These are phyloP conservation scores for Teunomyces kruisii DNA, from an alignment of 805 yeast species.

Conservation along the genomic window DNA sequence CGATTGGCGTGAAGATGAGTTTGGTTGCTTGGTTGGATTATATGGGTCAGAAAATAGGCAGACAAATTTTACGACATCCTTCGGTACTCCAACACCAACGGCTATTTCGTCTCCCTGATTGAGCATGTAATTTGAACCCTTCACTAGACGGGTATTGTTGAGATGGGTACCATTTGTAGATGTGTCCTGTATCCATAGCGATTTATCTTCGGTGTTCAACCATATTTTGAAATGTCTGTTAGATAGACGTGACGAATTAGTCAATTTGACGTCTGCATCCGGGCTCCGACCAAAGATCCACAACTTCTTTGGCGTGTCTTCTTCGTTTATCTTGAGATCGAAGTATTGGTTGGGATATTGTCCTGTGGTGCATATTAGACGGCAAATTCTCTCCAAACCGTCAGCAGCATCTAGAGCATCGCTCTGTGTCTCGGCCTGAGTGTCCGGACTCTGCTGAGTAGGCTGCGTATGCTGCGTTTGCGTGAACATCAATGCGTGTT, in stretches of 20 bases:
- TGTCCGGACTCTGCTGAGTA: slow-evolving; percentile 5
- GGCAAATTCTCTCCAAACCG: slow-evolving; percentile 43
- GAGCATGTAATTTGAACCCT: slow-evolving; percentile 75
- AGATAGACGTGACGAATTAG: slow-evolving; percentile 61
- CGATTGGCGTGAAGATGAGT: slow-evolving; percentile 18
- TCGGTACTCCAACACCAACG: slow-evolving; percentile 81
- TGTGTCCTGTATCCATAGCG: slow-evolving; percentile 64
- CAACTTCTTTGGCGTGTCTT: slow-evolving; percentile 22
- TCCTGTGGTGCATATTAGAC: slow-evolving; percentile 61
- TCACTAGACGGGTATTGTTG: slow-evolving; percentile 70
- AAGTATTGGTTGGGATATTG: slow-evolving; percentile 40
- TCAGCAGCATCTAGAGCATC: slow-evolving; percentile 38
- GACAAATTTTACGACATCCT: slow-evolving; percentile 59
- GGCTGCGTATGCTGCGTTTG: slow-evolving; percentile 5
- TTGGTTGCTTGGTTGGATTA: slow-evolving; percentile 32
- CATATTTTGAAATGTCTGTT: slow-evolving; percentile 73
- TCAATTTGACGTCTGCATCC: slow-evolving; percentile 63
- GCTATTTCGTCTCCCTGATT: slow-evolving; percentile 93
- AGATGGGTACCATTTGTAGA: slow-evolving; percentile 94
- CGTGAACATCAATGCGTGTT: not conserved
- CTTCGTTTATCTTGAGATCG: slow-evolving; percentile 42
- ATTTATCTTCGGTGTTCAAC: slow-evolving; percentile 57
- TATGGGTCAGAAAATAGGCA: slow-evolving; percentile 46
- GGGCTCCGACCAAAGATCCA: slow-evolving; percentile 80
- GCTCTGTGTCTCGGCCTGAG: slow-evolving; percentile 19